Conservation (phyloP, 164 flowering plant genomes). For the Macadamia tetraphylla region DNA sequence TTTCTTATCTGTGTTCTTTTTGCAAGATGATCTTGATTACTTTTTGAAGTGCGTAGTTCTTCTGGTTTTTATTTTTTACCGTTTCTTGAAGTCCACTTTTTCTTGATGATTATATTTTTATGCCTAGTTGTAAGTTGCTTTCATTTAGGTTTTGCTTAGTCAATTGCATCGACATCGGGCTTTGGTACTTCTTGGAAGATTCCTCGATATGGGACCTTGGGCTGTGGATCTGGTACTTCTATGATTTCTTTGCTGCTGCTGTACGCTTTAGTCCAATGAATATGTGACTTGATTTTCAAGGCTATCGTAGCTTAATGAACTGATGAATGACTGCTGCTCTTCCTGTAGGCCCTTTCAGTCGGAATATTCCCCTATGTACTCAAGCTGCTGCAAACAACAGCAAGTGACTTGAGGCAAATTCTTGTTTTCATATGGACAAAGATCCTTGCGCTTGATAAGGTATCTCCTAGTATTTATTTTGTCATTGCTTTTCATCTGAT, state of each 20-base stretch:
- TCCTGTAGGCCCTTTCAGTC: slow-evolving; percentile 83
- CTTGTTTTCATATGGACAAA: slow-evolving; percentile 99
- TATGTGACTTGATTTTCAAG: background rate
- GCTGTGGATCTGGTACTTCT: slow-evolving; percentile 86
- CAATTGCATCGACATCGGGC: slow-evolving; percentile 93
- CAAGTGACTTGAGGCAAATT: slow-evolving; percentile 82
- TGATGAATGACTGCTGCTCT: slow-evolving; percentile 2
- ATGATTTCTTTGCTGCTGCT: background rate
- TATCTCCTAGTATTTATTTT: slow-evolving; percentile 15
- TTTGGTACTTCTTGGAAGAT: slow-evolving; percentile 91
- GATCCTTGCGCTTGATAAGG: slow-evolving; percentile 97
- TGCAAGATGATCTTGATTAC: background rate
- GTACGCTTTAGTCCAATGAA: background rate
- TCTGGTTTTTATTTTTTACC: background rate
- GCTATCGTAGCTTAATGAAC: background rate
- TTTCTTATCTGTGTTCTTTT: background rate
- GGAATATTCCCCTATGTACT: slow-evolving; percentile 97
- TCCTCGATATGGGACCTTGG: slow-evolving; percentile 98
- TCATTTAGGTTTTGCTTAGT: slow-evolving; percentile 81
- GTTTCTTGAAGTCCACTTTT: background rate
- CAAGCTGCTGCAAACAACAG: slow-evolving; percentile 85
- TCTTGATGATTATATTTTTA: background rate
- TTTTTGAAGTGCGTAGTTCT: no score
- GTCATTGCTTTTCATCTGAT: background rate
- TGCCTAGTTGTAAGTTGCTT: background rate